Evolutionary conservation across 164 flowering plant species (phyloP), one percentile per base, ranked within the genome.

Genomic region (Umbilicus rupestris): DNA sequence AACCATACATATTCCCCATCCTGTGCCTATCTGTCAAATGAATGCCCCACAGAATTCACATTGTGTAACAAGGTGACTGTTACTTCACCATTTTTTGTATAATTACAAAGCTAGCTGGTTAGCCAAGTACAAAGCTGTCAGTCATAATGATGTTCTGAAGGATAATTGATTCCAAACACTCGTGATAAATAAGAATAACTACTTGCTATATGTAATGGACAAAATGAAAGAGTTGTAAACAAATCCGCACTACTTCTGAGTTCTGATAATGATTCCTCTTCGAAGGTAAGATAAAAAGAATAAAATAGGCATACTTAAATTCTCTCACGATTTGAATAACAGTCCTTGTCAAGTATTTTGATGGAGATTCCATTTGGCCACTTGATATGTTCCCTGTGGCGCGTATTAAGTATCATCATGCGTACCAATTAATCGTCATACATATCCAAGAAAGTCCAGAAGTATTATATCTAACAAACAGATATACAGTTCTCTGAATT

Each of bases 321-420:
- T 83, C 76, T 73, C 17, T 91, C 99, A 52, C 88, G 96, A 66
- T 94, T 87, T 60, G 92, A 73, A 74, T 81, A 81, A 73, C 84
- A 55, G 50, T 91, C 97, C 80, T 84, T 91, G 64, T 92, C 94
- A 66, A 91, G 90, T 77, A 94, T 89, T 83, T 94, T 94, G 22
- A 94, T 94, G 68, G 90, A 63, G 72, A 94, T 94, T 94, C 99
- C 97, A 94, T 72, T 92, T 94, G 66, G 97, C 99, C 71, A 89
- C 92, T 85, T 89, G 97, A 77, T 85, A 91, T 35, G 84, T 66
- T 52, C 97, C 97, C 97, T 93, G 86, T 45, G 44, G 22, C 55
- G 11, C 4, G 26, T 50, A 29, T 22, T 14, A 55, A 55, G 26
- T 5, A 55, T 6, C 30, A n/a, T n/a, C n/a, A n/a, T n/a, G n/a